Conservation (phyloP, 768 basidiomycete species). For the Dentipellis fragilis region DNA sequence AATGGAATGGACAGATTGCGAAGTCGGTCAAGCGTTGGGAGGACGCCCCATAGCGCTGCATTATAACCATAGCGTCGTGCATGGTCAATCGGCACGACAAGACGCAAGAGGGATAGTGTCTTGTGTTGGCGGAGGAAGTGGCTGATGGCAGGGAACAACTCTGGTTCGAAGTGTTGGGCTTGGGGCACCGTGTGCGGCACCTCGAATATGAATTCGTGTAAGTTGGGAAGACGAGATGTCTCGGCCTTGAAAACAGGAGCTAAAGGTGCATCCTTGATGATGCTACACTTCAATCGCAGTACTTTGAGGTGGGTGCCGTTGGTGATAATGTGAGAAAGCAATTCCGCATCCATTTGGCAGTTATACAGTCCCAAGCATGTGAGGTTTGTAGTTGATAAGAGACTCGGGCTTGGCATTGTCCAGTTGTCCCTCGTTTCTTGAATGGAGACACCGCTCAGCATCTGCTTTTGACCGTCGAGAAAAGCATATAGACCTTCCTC, state of each 20-base stretch:
- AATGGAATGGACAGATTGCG: slow-evolving; percentile 50
- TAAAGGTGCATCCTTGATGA: slow-evolving; percentile 29
- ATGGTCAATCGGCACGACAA: slow-evolving; percentile 29
- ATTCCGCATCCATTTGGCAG: slow-evolving; percentile 23
- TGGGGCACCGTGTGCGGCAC: slow-evolving; percentile 17
- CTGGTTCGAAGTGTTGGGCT: slow-evolving; percentile 33
- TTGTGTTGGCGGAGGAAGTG: slow-evolving; percentile 53
- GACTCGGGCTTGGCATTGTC: too few relatives aligned
- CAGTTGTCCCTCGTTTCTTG: too few relatives aligned
- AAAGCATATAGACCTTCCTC: background rate
- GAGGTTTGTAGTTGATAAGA: background rate
- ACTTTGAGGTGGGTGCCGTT: slow-evolving; percentile 57
- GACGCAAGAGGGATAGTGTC: slow-evolving; percentile 40
- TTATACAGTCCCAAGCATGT: background rate
- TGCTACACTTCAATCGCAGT: slow-evolving; percentile 45
- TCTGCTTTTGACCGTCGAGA: too few relatives aligned
- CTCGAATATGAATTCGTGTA: slow-evolving; percentile 51
- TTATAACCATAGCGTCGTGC: slow-evolving; percentile 52
- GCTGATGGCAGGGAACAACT: slow-evolving; percentile 59
- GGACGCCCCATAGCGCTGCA: slow-evolving; percentile 60
- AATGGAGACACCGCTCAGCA: too few relatives aligned
- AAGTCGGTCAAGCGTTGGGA: slow-evolving; percentile 46
- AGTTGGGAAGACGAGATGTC: slow-evolving; percentile 35
- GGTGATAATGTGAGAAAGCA: slow-evolving; percentile 48
- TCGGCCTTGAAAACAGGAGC: slow-evolving; percentile 32